Conservation (phyloP, 129 eudicot genomes). For the Flaveria linearis region DNA sequence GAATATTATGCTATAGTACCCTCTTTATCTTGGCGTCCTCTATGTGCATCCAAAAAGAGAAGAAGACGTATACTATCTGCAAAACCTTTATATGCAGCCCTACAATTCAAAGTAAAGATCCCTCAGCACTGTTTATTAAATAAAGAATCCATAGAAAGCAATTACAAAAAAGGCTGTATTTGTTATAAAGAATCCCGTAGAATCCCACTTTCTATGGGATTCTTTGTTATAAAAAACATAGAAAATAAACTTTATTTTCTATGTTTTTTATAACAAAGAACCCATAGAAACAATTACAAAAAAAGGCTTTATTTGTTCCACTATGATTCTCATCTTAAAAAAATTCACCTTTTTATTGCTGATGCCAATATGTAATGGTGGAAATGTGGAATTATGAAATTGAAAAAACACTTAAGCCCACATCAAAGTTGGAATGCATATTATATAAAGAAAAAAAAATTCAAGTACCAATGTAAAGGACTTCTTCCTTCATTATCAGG, state of each 20-base stretch:
- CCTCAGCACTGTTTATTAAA: slow-evolving; percentile 12
- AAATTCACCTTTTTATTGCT: not conserved
- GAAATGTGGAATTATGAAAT: not conserved
- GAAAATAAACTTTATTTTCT: too few relatives aligned
- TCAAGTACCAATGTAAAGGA: slow-evolving; percentile 94
- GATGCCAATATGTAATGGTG: slow-evolving; percentile 6
- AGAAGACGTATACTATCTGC: slow-evolving; percentile 98
- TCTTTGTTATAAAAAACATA: not conserved
- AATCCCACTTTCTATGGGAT: not conserved
- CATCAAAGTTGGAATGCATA: not conserved
- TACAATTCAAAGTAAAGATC: slow-evolving; percentile 36
- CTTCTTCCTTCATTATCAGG: slow-evolving; percentile 97
- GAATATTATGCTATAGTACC: slow-evolving; percentile 48
- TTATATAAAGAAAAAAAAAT: not conserved
- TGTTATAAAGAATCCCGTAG: not conserved
- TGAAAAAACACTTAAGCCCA: slow-evolving; percentile 8
- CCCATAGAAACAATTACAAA: slow-evolving; percentile 5
- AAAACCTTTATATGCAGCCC: slow-evolving; percentile 99
- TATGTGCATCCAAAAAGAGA: slow-evolving; percentile 85
- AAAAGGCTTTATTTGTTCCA: not conserved
- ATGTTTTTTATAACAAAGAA: not conserved
- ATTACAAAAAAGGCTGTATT: not conserved
- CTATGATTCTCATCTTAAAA: not conserved
- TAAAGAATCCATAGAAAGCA: not conserved
- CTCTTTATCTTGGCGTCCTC: slow-evolving; percentile 97